These are phyloP conservation scores for Lathyrus aphaca DNA, from an alignment of 306 rosid genomes.

Conservation along the genomic window DNA sequence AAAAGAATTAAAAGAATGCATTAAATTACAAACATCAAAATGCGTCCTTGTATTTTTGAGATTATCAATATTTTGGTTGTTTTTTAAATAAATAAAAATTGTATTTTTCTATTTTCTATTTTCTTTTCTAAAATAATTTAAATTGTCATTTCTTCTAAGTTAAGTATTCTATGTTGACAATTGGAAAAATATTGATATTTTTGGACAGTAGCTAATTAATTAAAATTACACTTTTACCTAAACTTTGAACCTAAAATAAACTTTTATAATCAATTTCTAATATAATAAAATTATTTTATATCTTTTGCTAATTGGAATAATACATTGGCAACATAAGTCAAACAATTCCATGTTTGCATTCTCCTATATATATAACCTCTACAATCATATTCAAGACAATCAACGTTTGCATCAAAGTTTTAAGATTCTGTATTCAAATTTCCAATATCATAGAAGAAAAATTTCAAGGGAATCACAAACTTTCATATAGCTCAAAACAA, in stretches of 20 bases:
- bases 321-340: conserved; percentile 29
- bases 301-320: conserved; percentile 17
- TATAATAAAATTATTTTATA: not conserved
- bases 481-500: conserved; percentile 1
- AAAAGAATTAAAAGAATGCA: no score
- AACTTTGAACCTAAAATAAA: conserved; percentile 14
- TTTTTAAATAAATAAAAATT: no score
- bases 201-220: conserved; percentile 2
- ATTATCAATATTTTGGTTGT: no score
- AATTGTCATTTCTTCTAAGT: not conserved
- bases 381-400: no score
- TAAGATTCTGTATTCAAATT: not conserved
- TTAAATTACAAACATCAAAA: no score
- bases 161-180: not conserved
- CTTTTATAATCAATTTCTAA: not conserved
- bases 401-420: conserved; percentile 34
- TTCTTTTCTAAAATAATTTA: no score
- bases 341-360: no score
- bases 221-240: not conserved
- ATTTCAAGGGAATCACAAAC: not conserved
- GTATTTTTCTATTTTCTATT: no score
- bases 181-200: not conserved
- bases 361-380: no score
- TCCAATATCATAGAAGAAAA: not conserved
- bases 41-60: no score